These are phyloP conservation scores for Wallacemonas sp. DNA, from an alignment of 208 protist genomes.

Conservation along the genomic window DNA sequence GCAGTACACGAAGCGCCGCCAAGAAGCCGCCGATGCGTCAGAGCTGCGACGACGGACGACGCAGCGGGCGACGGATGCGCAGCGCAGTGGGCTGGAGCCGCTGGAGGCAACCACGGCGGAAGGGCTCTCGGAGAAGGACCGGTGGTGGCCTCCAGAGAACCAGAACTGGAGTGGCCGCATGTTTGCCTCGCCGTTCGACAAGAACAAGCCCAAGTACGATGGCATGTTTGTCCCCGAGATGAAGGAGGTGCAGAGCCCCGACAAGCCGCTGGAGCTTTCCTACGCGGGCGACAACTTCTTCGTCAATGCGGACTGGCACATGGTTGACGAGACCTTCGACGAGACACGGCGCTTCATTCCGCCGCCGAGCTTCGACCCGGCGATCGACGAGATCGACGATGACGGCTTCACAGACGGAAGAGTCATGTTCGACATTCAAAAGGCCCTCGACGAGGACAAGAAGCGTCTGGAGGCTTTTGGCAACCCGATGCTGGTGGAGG, in stretches of 20 bases:
- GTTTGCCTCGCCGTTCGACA: conserved; percentile 69
- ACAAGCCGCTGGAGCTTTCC: conserved; percentile 71
- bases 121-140: conserved; percentile 38
- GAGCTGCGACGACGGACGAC: conserved; percentile 53
- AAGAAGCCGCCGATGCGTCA: conserved; percentile 38
- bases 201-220: conserved; percentile 76
- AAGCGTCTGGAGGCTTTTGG: conserved; percentile 85
- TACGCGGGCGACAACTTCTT: conserved; percentile 81
- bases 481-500: conserved; percentile 85
- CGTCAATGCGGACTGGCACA: conserved; percentile 68
- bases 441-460: conserved; percentile 84
- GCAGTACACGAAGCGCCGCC: conserved; percentile 59
- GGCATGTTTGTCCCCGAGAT: conserved; percentile 88
- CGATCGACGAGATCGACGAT: conserved; percentile 84
- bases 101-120: conserved; percentile 7
- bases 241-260: conserved; percentile 58
- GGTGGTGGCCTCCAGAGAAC: conserved; percentile 74
- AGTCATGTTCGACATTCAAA: conserved; percentile 85
- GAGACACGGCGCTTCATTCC: conserved; percentile 76
- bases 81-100: conserved; percentile 67
- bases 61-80: conserved; percentile 66
- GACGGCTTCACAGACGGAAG: conserved; percentile 76
- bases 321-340: conserved; percentile 79
- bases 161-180: conserved; percentile 73
- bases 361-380: conserved; percentile 82